Percentiles rank a stretch among this genome's conserved stretches.
Evolutionary conservation across 2,329 filamentous ascomycete genomes (phyloP).

Genomic region (Penicillium polonicum): DNA sequence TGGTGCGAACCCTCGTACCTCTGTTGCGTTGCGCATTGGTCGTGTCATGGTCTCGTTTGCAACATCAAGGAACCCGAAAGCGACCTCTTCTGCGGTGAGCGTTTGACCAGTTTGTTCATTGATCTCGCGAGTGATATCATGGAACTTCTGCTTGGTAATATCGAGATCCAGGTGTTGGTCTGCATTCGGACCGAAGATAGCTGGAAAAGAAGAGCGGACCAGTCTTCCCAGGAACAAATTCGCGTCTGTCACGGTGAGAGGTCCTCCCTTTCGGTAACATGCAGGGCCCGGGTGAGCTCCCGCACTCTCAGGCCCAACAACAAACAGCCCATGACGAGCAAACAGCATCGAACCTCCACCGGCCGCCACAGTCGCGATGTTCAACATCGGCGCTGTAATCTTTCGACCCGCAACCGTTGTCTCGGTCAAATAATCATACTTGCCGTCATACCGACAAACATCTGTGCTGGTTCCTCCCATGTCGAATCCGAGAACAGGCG

Average conservation of each 20-base stretch:
- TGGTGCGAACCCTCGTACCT: background rate
- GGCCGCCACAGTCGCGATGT: background rate
- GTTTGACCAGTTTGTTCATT: background rate
- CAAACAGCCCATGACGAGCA: background rate
- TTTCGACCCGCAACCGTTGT: background rate
- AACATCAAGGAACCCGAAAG: background rate
- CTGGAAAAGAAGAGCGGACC: background rate
- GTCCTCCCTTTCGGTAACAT: background rate
- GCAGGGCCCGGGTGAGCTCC: background rate
- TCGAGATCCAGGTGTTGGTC: background rate
- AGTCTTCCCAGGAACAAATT: background rate
- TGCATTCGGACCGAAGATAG: background rate
- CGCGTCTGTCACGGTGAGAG: background rate
- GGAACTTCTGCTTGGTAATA: background rate
- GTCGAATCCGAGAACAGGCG: background rate
- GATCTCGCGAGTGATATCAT: background rate
- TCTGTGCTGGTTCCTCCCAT: background rate
- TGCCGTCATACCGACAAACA: background rate
- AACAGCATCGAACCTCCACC: background rate
- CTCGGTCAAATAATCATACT: background rate
- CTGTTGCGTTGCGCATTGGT: background rate
- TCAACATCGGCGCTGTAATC: background rate
- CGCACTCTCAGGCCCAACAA: background rate
- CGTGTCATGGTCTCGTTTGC: background rate
- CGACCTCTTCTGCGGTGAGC: background rate